Percentiles rank a stretch among this genome's conserved stretches.
Conservation (phyloP, 2,329 filamentous ascomycete genomes). For the Aureobasidium zeae region DNA sequence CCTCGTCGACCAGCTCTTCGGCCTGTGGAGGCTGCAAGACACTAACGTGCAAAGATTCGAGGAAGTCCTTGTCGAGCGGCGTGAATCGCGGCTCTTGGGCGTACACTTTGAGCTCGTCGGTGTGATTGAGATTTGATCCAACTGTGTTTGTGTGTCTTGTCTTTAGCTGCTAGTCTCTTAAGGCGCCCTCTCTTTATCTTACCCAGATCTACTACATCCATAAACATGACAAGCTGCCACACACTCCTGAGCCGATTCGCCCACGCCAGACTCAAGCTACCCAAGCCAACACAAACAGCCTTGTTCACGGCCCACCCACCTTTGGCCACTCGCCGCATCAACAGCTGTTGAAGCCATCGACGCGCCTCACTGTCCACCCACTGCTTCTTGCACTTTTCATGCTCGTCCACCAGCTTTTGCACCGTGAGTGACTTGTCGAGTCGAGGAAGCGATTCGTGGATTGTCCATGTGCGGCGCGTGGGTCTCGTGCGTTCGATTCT, state of each 20-base stretch:
- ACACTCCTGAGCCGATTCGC: slow-evolving; percentile 24
- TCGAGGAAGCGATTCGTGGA: neutral
- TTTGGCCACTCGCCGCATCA: slow-evolving; percentile 16
- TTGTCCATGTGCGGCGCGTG: neutral
- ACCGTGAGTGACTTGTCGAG: slow-evolving; percentile 13
- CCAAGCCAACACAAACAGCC: slow-evolving; percentile 26
- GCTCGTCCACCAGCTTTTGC: slow-evolving; percentile 13
- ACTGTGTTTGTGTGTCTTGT: slow-evolving; percentile 4
- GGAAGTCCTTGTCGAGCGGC: slow-evolving; percentile 23
- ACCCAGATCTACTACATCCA: slow-evolving; percentile 22
- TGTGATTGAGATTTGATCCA: neutral
- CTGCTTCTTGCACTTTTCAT: slow-evolving; percentile 4
- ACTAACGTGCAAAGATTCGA: slow-evolving; percentile 19
- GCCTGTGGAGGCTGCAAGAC: slow-evolving; percentile 17
- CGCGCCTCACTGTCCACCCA: slow-evolving; percentile 4
- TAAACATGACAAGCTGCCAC: slow-evolving; percentile 27
- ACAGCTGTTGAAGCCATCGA: slow-evolving; percentile 7
- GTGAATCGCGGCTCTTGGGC: slow-evolving; percentile 27
- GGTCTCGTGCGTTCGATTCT: slow-evolving; percentile 9
- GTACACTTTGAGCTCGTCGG: slow-evolving; percentile 17
- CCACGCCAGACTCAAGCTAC: slow-evolving; percentile 25
- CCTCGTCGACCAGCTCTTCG: slow-evolving; percentile 3
- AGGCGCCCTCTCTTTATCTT: neutral
- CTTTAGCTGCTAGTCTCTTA: neutral
- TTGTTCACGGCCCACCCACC: slow-evolving; percentile 21